phyloP scores from a whole-genome alignment of 352 stramenopile species.

The Globisporangium nunn region DNA sequence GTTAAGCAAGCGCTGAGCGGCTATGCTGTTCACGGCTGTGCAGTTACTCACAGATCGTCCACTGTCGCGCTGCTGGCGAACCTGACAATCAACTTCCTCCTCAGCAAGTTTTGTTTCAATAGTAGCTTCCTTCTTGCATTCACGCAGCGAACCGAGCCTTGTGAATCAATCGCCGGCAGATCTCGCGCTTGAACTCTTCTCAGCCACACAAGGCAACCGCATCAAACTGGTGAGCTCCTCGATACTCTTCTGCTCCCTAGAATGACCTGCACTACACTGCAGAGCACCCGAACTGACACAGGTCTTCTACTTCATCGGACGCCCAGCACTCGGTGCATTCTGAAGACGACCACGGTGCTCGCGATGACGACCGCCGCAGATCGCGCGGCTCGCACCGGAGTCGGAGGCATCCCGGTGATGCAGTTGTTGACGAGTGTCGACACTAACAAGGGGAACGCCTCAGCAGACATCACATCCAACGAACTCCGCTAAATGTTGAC shows the following conservation, averaged over 20 bases:
- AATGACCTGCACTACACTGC: conserved; percentile 44
- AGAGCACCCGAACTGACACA: no score
- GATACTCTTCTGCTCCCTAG: conserved; percentile 77
- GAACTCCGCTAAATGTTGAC: no score
- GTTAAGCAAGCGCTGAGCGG: no score
- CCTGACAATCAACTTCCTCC: conserved; percentile 85
- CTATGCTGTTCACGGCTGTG: not conserved
- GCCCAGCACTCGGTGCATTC: conserved; percentile 43
- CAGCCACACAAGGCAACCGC: conserved; percentile 61
- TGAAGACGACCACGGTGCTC: no score
- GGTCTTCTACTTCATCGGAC: conserved; percentile 64
- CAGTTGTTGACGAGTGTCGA: conserved; percentile 1
- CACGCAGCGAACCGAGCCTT: conserved; percentile 35
- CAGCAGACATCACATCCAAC: no score
- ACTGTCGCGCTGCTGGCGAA: conserved; percentile 56
- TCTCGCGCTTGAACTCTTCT: conserved; percentile 88
- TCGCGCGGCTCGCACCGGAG: conserved; percentile 31
- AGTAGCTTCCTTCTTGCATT: not conserved
- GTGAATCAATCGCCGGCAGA: conserved; percentile 27
- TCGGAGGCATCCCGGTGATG: conserved; percentile 4
- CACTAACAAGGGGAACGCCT: not conserved
- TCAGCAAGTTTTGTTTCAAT: no score
- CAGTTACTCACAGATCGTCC: conserved; percentile 80
- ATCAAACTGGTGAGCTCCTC: conserved; percentile 84
- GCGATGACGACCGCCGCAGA: no score